A percentile compares a stretch with the other conserved stretches of the same genome.
These are phyloP conservation scores for Lichenothelia convexa DNA, from an alignment of 495 filamentous ascomycete species.

Conservation along the genomic window DNA sequence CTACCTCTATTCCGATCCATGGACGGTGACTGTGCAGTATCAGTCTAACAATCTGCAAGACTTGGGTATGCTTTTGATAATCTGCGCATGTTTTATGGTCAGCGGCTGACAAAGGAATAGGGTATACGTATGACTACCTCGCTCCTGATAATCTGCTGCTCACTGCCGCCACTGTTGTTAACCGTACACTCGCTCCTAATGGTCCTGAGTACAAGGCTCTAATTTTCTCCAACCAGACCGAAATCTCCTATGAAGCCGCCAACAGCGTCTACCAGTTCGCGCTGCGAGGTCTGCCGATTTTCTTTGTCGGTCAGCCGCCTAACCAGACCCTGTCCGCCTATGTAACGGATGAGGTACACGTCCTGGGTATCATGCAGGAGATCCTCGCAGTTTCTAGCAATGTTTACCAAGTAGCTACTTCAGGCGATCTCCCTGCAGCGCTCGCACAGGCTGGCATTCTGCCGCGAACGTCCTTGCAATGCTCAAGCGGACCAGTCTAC, in stretches of 20 bases:
- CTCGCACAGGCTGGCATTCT: slow-evolving; percentile 12
- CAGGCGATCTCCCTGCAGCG: slow-evolving; percentile 11
- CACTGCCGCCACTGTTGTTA: slow-evolving; percentile 16
- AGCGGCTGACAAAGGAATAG: slow-evolving; percentile 12
- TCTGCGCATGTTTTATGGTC: slow-evolving; percentile 1
- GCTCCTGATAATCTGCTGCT: slow-evolving; percentile 29
- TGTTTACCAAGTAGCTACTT: slow-evolving; percentile 7
- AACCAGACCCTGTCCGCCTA: slow-evolving; percentile 1
- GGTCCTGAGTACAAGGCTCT: slow-evolving; percentile 28
- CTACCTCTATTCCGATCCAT: slow-evolving; percentile 11
- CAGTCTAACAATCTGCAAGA: slow-evolving; percentile 4
- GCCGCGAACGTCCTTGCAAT: slow-evolving; percentile 10
- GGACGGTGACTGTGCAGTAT: slow-evolving; percentile 9
- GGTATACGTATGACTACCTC: slow-evolving; percentile 32
- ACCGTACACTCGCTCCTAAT: slow-evolving; percentile 22
- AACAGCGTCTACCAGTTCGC: slow-evolving; percentile 15
- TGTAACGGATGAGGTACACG: slow-evolving; percentile 2
- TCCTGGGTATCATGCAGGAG: slow-evolving; percentile 5
- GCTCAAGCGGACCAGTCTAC: slow-evolving; percentile 21
- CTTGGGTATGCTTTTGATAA: slow-evolving; percentile 5
- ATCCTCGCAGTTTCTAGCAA: slow-evolving; percentile 10
- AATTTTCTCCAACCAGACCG: slow-evolving; percentile 22
- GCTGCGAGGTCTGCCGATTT: slow-evolving; percentile 23
- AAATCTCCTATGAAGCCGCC: neutral
- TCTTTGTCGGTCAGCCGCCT: slow-evolving; percentile 11